Evolutionary conservation across 306 rosid species (phyloP).

Genomic region (Betula pendula): DNA sequence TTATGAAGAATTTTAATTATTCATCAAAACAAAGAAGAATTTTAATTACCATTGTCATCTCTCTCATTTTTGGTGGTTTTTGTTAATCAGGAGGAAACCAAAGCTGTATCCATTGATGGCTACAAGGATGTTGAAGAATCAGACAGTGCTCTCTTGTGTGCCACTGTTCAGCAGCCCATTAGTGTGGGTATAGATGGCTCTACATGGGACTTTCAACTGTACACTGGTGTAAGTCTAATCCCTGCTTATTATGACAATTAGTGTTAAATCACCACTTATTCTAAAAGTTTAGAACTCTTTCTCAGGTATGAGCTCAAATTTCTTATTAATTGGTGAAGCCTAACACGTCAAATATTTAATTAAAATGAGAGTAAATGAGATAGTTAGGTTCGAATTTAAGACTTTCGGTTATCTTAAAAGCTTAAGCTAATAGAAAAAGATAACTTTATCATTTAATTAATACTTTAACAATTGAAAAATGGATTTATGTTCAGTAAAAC

Average conservation of each 20-base stretch:
- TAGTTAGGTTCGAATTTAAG: too few species aligned
- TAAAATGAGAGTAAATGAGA: too few species aligned
- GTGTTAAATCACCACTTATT: too few species aligned
- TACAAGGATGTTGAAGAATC: conserved; percentile 60
- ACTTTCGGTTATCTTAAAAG: too few species aligned
- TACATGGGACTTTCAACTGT: conserved; percentile 65
- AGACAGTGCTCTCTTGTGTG: conserved; percentile 57
- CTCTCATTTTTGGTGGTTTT: conserved; percentile 3
- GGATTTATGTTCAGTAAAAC: neutral
- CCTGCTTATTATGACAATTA: neutral
- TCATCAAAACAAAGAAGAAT: too few species aligned
- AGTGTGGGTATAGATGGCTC: conserved; percentile 71
- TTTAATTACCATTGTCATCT: neutral
- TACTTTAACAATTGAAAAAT: conserved; percentile 2
- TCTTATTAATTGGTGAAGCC: too few species aligned
- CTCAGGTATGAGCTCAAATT: too few species aligned
- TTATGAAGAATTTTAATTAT: neutral
- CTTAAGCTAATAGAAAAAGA: too few species aligned
- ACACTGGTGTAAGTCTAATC: conserved; percentile 58
- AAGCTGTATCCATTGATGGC: conserved; percentile 60
- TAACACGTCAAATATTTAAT: too few species aligned
- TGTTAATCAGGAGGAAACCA: conserved; percentile 53
- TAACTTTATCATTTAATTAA: too few species aligned
- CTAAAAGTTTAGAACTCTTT: too few species aligned
- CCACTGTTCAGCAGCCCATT: conserved; percentile 64